phyloP scores from a whole-genome alignment of 495 filamentous ascomycete genomes.

The Lasiosphaeria hispida region DNA sequence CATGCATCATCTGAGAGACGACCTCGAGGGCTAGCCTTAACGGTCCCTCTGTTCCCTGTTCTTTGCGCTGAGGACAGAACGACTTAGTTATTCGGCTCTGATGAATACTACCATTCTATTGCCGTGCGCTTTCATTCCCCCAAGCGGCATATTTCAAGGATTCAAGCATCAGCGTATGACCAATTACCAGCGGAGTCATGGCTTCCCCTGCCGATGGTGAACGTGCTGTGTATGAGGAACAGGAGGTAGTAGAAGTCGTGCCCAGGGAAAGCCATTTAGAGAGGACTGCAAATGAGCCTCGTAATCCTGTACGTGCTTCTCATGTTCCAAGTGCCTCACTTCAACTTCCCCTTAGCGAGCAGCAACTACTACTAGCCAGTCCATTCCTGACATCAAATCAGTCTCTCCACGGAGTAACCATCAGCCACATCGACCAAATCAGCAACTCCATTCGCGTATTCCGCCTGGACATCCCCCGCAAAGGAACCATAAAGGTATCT shows the following conservation, averaged over 20 bases:
- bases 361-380: neutral
- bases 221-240: neutral
- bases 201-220: neutral
- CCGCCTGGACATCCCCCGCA: constrained; percentile 31
- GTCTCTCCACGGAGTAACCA: constrained; percentile 40
- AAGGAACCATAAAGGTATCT: constrained; percentile 25
- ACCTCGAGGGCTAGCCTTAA: no score
- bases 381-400: constrained; percentile 9
- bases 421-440: constrained; percentile 33
- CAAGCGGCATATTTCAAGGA: no score
- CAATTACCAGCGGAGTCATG: no score
- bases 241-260: neutral
- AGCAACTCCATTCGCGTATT: constrained; percentile 40
- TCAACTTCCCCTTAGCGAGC: neutral
- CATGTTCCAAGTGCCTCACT: neutral
- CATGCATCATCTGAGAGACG: no score
- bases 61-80: no score
- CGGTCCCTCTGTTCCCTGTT: no score
- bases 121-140: no score
- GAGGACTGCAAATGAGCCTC: constrained; percentile 70
- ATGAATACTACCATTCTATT: no score
- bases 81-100: no score
- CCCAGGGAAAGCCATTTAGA: constrained; percentile 47
- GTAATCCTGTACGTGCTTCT: constrained; percentile 46
- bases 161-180: no score